Conservation (phyloP, 768 basidiomycete genomes). For the Russula virescens region DNA sequence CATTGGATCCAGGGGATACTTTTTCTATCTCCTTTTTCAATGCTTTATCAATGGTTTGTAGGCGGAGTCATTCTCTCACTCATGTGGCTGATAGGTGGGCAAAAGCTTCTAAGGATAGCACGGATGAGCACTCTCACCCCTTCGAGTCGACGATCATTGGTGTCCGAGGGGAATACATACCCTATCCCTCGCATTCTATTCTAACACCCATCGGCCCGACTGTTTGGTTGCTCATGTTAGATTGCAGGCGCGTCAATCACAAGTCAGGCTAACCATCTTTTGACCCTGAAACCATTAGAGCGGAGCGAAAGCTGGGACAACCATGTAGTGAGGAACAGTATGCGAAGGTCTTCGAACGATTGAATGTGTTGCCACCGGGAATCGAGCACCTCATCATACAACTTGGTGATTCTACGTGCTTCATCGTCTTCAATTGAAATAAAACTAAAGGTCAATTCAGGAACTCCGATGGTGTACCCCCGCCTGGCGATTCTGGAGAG, state of each 20-base stretch:
- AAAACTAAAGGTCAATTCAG: constrained; percentile 31
- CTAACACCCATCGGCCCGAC: constrained; percentile 76
- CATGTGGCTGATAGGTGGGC: constrained; percentile 1
- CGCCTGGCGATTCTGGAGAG: constrained; percentile 86
- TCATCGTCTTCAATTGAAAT: background rate
- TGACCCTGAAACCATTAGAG: constrained; percentile 42
- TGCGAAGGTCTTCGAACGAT: constrained; percentile 57
- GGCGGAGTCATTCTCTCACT: constrained; percentile 11
- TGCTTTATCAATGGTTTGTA: constrained; percentile 64
- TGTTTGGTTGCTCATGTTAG: constrained; percentile 66
- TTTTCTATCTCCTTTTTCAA: constrained; percentile 90
- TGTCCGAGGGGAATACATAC: constrained; percentile 67
- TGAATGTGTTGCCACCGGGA: constrained; percentile 55
- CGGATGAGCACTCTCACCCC: constrained; percentile 56
- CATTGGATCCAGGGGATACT: constrained; percentile 82
- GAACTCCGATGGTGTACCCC: constrained; percentile 85
- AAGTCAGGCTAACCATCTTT: background rate
- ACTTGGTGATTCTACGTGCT: constrained; percentile 46
- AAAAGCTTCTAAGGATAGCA: constrained; percentile 73
- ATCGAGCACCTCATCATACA: no score
- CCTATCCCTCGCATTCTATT: constrained; percentile 77
- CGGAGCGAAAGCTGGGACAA: constrained; percentile 79
- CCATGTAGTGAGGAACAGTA: constrained; percentile 77
- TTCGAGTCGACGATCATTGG: constrained; percentile 74
- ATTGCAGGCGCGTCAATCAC: constrained; percentile 60